Base-by-base conservation (phyloP, 2,329 filamentous ascomycete species). In the Diaporthe aspalathi region DNA sequence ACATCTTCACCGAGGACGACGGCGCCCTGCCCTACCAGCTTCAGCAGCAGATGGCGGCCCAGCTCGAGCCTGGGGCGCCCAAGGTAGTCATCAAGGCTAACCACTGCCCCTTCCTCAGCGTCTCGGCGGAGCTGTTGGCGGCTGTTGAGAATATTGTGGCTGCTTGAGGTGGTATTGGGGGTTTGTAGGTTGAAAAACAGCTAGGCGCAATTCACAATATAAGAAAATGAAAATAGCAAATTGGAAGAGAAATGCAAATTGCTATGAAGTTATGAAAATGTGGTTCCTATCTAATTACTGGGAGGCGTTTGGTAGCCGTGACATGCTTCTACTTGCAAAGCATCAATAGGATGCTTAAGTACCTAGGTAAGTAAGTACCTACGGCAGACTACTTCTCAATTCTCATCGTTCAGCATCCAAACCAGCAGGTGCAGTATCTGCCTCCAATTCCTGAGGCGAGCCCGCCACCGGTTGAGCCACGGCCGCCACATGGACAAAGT, bases 21-120 rank as follows among this genome's bases (percentile, higher is more conserved):
- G 72, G 73, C 38, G 54, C 73, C 16, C 24, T 75, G 16, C 70
- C 72, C 3, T 69, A 69, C 12, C 16, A 54, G 50, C 57, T 74
- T 20, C 74, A 75, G 70, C 72, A 74, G 45, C 57, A 75, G 50
- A 74, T 75, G 73, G 73, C 70, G 2, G 57, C 68, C 8, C 70
- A 74, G 50, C 68, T 75, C 17, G 62, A 52, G 7, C 49, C 68
- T 2, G 27, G 56, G 7, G 40, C 68, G 12, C 50, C 50, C 35
- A 72, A 62, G 20, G 69, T 70, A 5, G 50, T 70, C n/a, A 16
- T 75, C 20, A 63, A 74, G n/a, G 60, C 72, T 24, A 68, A 67
- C 29, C 74, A 75, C 56, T 74, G 72, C 24, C 72, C 74, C 8
- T 71, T 60, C 35, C 24, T 75, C 24, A 75, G 73, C 43, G 57